Base-by-base conservation (phyloP, 1,284 basidiomycete species). In the Apiotrichum porosum region DNA sequence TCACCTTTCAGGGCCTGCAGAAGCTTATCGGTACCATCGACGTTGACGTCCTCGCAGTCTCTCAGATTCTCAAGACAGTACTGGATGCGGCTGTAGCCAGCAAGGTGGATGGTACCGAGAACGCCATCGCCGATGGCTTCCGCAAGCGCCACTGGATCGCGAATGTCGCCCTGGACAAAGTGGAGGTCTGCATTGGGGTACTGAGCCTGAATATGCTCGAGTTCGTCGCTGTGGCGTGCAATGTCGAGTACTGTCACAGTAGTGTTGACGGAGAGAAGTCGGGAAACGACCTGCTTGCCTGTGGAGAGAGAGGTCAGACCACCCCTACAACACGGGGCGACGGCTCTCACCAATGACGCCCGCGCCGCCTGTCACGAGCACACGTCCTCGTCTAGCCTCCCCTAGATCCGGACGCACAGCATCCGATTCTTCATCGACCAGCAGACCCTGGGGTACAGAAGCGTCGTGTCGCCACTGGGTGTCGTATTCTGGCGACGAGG, bases 41-140 rank as follows among this genome's bases (percentile, higher is more conserved):
- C 60, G 41, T 68, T 68, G 49, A 68, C 62, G 42, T 62, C 60
- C 30, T 37, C 33, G 42, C 66, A 68, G 41, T 65, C 63, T 15
- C 37, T 33, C 32, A 60, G 54, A 51, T 66, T 63, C 42, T 65
- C 61, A 4, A 62, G 31, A 26, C 66, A 68, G 57, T 57, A 61
- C 13, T 49, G 43, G 2, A 66, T 58, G 9, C 64, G 53, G 6
- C 61, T 61, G 9, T 66, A 62, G 14, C 60, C 66, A 2, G 63
- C 66, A 23, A 68, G 59, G 42, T 68, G 54, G 40, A 68, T 59
- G 18, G 63, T 53, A 2, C 66, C 66, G 12, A 37, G 41, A 24
- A 63, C 58, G 49, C 65, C 63, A 34, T 60, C 15, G 51, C 57
- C 54, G 26, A 61, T 37, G 3, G 53, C 49, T 12, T 41, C 14